These are phyloP conservation scores for Aureobasidium leucospermi DNA, from an alignment of 2,329 filamentous ascomycete genomes.

Conservation along the genomic window DNA sequence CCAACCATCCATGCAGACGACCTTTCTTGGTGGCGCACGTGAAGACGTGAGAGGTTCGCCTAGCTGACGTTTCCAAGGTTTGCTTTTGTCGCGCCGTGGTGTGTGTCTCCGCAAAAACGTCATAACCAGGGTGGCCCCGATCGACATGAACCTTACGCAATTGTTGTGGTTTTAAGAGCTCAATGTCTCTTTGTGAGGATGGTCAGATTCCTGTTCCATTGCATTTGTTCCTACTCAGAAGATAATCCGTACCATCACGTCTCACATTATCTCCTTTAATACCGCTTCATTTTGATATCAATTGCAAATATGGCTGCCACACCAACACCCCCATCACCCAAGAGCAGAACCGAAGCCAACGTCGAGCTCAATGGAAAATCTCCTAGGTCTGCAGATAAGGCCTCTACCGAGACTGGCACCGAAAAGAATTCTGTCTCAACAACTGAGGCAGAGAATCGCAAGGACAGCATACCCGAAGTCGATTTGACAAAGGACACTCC, in stretches of 20 bases:
- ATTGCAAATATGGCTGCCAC: background rate
- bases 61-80: too few species aligned
- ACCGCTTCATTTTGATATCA: too few species aligned
- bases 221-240: too few species aligned
- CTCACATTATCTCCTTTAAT: too few species aligned
- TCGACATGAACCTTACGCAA: background rate
- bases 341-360: background rate
- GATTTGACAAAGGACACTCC: background rate
- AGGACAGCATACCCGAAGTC: background rate
- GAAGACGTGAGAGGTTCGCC: too few species aligned
- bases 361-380: background rate
- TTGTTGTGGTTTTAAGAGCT: background rate
- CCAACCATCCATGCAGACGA: too few species aligned
- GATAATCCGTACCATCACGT: too few species aligned
- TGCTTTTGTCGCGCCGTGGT: too few species aligned
- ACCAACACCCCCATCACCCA: background rate
- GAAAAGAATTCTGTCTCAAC: background rate
- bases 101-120: background rate
- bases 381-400: background rate
- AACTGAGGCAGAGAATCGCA: background rate
- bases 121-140: background rate
- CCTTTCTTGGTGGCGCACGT: too few species aligned
- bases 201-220: background rate
- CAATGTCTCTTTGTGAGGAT: background rate
- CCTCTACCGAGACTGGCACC: background rate